These are phyloP conservation scores for Neurospora terricola DNA, from an alignment of 495 filamentous ascomycete species.

Conservation along the genomic window DNA sequence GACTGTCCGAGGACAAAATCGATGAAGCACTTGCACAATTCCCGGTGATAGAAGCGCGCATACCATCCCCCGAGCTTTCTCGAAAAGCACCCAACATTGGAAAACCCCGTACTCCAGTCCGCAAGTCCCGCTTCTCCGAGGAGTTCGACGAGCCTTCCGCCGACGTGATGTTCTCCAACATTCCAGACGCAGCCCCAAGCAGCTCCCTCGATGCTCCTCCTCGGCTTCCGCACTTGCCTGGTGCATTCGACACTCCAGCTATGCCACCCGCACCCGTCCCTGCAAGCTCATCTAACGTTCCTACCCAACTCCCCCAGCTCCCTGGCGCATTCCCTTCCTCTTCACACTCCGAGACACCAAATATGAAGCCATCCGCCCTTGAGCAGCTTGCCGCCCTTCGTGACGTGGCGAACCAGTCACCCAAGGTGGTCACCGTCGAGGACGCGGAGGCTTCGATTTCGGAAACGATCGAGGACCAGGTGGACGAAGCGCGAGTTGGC, in stretches of 20 bases:
- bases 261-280: neutral
- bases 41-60: neutral
- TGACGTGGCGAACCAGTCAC: neutral
- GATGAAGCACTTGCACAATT: neutral
- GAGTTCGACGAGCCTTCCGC: neutral
- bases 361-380: neutral
- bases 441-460: neutral
- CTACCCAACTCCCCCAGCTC: neutral
- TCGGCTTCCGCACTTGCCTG: neutral
- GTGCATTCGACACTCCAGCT: neutral
- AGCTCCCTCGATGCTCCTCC: neutral
- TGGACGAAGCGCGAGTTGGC: neutral
- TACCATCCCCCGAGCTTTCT: neutral
- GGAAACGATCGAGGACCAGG: neutral
- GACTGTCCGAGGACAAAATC: neutral
- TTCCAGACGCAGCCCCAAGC: neutral
- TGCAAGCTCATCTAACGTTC: neutral
- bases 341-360: neutral
- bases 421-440: neutral
- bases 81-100: neutral
- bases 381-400: neutral
- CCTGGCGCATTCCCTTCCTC: neutral
- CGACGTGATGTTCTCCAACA: neutral
- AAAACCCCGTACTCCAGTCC: neutral
- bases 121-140: neutral